These are phyloP conservation scores for Forsythia suspensa DNA, from an alignment of 257 asterid species.

Conservation along the genomic window DNA sequence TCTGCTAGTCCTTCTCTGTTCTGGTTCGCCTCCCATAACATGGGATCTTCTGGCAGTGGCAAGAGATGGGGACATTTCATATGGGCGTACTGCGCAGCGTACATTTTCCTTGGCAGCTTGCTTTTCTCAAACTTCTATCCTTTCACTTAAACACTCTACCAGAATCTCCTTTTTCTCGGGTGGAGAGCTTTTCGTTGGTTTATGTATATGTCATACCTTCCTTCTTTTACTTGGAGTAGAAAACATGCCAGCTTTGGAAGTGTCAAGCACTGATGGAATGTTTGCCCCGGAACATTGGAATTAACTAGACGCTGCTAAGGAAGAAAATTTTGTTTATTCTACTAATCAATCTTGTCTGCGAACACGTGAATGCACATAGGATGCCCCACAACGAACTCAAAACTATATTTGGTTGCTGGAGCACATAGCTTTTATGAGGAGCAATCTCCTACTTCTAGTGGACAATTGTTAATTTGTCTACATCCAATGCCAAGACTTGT, in stretches of 20 bases:
- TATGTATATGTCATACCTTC: too few species aligned
- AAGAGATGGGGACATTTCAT: slow-evolving; percentile 70
- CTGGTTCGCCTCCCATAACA: slow-evolving; percentile 76
- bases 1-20: slow-evolving; percentile 81
- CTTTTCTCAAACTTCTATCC: slow-evolving; percentile 97
- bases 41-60: slow-evolving; percentile 41
- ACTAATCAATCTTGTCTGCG: background rate
- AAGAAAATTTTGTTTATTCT: background rate
- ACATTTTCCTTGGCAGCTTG: slow-evolving; percentile 73
- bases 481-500: too few species aligned
- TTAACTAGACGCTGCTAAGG: too few species aligned
- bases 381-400: too few species aligned
- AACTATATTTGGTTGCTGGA: too few species aligned
- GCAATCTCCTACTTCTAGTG: too few species aligned
- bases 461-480: too few species aligned
- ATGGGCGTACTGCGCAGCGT: slow-evolving; percentile 78
- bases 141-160: slow-evolving; percentile 50
- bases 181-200: background rate
- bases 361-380: too few species aligned
- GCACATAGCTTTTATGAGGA: too few species aligned
- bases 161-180: background rate
- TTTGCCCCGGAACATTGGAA: background rate
- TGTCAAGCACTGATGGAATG: background rate
- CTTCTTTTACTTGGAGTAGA: background rate
- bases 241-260: background rate